phyloP scores from a whole-genome alignment of 495 filamentous ascomycete species.

The Xylaria sp. region DNA sequence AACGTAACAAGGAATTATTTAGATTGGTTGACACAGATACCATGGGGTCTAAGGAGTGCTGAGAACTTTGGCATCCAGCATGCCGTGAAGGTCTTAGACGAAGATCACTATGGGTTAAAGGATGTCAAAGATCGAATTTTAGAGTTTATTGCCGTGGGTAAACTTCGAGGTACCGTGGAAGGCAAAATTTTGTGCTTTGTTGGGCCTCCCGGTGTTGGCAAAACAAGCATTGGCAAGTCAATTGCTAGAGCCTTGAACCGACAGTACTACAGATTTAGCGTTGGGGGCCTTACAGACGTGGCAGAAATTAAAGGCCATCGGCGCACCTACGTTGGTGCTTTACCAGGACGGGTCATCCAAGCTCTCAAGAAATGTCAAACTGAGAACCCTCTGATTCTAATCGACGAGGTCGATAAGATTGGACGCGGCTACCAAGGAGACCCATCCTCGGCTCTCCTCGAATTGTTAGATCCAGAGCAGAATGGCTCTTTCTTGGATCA shows the following conservation, averaged over 20 bases:
- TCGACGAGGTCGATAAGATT: constrained; percentile 98
- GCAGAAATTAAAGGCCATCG: constrained; percentile 99
- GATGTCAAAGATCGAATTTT: constrained; percentile 99
- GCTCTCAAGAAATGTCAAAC: constrained; percentile 99
- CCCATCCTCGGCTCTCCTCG: constrained; percentile 91
- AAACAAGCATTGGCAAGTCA: constrained; percentile 98
- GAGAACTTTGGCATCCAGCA: constrained; percentile 96
- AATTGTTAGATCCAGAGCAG: constrained; percentile 96
- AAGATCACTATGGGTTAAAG: constrained; percentile 96
- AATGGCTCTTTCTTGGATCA: constrained; percentile 98
- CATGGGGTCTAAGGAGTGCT: constrained; percentile 93
- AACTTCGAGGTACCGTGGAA: constrained; percentile 95
- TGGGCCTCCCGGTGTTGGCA: constrained; percentile 93
- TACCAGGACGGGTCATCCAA: constrained; percentile 96
- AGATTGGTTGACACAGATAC: constrained; percentile 97
- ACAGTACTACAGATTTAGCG: constrained; percentile 97
- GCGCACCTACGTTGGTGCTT: constrained; percentile 93
- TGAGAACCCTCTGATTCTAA: constrained; percentile 94
- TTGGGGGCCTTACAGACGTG: constrained; percentile 95
- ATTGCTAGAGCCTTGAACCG: constrained; percentile 93
- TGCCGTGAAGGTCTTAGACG: constrained; percentile 88
- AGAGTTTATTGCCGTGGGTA: constrained; percentile 98
- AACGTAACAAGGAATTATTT: constrained; percentile 99
- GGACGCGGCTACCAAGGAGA: constrained; percentile 95
- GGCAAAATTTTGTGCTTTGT: constrained; percentile 99